Percentiles rank a stretch among this genome's conserved stretches.
These are phyloP conservation scores for Diaporthe vexans DNA, from an alignment of 2,329 filamentous ascomycete genomes.

Conservation along the genomic window DNA sequence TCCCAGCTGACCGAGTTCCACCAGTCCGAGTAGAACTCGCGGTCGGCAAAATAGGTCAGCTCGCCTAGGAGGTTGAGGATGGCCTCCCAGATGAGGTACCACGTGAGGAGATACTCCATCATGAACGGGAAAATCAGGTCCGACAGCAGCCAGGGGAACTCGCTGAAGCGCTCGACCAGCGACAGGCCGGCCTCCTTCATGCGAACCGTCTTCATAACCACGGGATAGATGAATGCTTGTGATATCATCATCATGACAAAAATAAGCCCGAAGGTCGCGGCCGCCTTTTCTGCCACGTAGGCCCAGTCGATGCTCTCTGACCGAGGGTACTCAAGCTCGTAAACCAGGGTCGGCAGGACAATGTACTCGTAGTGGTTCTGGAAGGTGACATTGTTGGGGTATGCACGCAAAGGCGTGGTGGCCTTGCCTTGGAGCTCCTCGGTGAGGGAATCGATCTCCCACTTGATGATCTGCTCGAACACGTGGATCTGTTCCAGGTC, in stretches of 20 bases:
- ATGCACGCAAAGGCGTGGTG: slow-evolving; percentile 63
- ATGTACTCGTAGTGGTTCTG: slow-evolving; percentile 80
- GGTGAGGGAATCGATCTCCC: slow-evolving; percentile 74
- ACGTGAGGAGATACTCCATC: slow-evolving; percentile 82
- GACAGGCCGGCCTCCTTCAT: slow-evolving; percentile 78
- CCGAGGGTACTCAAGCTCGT: slow-evolving; percentile 83
- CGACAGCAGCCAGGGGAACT: slow-evolving; percentile 81
- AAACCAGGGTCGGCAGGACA: slow-evolving; percentile 81
- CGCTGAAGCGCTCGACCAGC: slow-evolving; percentile 70
- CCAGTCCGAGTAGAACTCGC: slow-evolving; percentile 78
- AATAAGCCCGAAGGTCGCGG: slow-evolving; percentile 79
- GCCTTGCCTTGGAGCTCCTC: slow-evolving; percentile 77
- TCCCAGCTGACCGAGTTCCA: slow-evolving; percentile 79
- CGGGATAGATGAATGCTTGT: slow-evolving; percentile 83
- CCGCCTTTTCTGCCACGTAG: slow-evolving; percentile 80
- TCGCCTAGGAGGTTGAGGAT: slow-evolving; percentile 83
- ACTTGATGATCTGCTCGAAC: slow-evolving; percentile 76
- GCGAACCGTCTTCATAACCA: slow-evolving; percentile 75
- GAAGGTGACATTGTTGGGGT: slow-evolving; percentile 78
- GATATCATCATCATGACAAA: slow-evolving; percentile 85
- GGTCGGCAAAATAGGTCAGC: slow-evolving; percentile 81
- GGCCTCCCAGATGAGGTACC: slow-evolving; percentile 87
- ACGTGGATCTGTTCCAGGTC: slow-evolving; percentile 72
- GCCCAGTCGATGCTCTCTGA: slow-evolving; percentile 77
- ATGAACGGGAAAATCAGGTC: slow-evolving; percentile 85